Conservation (phyloP, 148 eudicot species). For the Amaranthus cruentus region DNA sequence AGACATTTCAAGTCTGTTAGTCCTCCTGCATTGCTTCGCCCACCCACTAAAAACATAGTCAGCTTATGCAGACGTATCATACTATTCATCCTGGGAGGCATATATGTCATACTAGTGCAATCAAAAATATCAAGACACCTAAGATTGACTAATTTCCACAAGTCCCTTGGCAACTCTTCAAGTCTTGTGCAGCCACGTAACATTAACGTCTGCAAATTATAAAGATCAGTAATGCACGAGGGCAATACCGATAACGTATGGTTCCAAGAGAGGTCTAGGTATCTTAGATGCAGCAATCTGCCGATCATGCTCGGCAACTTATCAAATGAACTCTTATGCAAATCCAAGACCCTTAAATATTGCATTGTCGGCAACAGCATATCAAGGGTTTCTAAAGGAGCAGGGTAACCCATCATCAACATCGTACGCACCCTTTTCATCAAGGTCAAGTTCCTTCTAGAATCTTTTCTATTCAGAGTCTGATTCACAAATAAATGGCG, state of each 20-base stretch:
- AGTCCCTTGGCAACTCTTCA: conserved; percentile 2
- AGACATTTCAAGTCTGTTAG: background rate
- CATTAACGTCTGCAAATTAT: conserved; percentile 1
- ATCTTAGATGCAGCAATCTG: conserved; percentile 8
- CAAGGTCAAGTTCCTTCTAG: background rate
- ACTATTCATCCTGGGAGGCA: background rate
- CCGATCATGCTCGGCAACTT: background rate
- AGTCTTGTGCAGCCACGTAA: background rate
- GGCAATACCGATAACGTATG: background rate
- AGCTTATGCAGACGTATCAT: conserved; percentile 2
- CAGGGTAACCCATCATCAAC: background rate
- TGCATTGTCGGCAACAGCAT: background rate
- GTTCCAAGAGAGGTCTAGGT: background rate
- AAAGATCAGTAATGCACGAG: background rate
- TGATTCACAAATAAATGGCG: background rate
- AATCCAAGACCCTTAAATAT: conserved; percentile 3
- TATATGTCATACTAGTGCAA: background rate
- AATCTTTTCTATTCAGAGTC: no score
- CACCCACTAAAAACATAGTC: background rate
- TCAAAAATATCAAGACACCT: background rate
- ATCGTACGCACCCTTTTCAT: background rate
- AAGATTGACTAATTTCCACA: conserved; percentile 6
- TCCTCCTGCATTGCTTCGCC: background rate
- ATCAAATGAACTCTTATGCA: background rate
- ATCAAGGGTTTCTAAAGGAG: background rate